A percentile compares a stretch with the other conserved stretches of the same genome.
These are phyloP conservation scores for Cucumis cinereus DNA, from an alignment of 306 rosid species.

Conservation along the genomic window DNA sequence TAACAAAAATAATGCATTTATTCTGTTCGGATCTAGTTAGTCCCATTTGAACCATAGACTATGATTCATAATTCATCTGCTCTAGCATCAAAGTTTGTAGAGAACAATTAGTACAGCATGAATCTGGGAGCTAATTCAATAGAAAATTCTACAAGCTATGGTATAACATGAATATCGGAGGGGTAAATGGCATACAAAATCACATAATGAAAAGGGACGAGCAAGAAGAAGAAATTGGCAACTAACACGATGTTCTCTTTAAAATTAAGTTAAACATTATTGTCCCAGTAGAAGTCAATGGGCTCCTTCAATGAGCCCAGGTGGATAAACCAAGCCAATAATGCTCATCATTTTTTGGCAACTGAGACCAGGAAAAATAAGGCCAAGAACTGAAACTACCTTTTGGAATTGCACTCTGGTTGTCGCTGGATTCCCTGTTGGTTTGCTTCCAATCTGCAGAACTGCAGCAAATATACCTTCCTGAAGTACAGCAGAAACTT, in stretches of 20 bases:
- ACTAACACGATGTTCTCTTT: not conserved
- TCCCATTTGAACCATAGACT: not conserved
- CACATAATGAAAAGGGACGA: not conserved
- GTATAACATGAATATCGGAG: not conserved
- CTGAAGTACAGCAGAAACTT: slow-evolving; percentile 82
- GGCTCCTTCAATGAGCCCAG: not conserved
- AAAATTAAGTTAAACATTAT: not conserved
- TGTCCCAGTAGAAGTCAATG: not conserved
- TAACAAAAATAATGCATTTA: not conserved
- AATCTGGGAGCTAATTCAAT: not conserved
- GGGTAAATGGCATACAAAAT: not conserved
- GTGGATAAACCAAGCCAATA: not conserved
- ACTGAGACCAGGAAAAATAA: not conserved
- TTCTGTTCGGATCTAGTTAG: not conserved
- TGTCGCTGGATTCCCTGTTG: slow-evolving; percentile 47
- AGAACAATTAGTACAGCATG: not conserved
- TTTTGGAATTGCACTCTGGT: slow-evolving; percentile 51
- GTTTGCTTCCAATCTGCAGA: slow-evolving; percentile 55
- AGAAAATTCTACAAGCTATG: not conserved
- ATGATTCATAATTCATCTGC: not conserved
- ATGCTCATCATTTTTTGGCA: not conserved
- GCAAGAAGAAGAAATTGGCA: not conserved
- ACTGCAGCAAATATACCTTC: slow-evolving; percentile 62
- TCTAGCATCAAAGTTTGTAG: not conserved
- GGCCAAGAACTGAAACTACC: slow-evolving; percentile 16